Percentiles rank a stretch among this genome's conserved stretches.
These are phyloP conservation scores for Solanum verrucosum DNA, from an alignment of 257 asterid genomes.

Conservation along the genomic window DNA sequence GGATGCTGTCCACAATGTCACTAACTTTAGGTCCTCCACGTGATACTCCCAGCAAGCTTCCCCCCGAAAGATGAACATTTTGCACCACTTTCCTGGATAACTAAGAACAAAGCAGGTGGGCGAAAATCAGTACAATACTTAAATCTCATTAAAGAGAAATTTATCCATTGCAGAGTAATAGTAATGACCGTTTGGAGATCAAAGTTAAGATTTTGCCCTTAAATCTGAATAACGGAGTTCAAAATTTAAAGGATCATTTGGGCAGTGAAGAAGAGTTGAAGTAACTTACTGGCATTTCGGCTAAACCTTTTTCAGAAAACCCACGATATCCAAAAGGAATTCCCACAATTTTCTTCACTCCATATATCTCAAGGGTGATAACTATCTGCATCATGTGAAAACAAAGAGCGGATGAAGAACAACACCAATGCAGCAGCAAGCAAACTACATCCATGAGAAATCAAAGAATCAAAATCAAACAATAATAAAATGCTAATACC, in stretches of 20 bases:
- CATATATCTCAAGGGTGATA: conserved; percentile 85
- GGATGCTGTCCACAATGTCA: conserved; percentile 81
- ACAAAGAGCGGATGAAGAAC: neutral
- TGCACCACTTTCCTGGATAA: conserved; percentile 85
- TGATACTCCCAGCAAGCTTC: conserved; percentile 94
- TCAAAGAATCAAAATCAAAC: neutral
- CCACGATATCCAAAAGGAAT: conserved; percentile 98
- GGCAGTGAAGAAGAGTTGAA: neutral
- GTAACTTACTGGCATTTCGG: conserved; percentile 66
- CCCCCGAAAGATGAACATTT: conserved; percentile 93
- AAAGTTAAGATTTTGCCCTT: neutral
- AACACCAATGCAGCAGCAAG: neutral
- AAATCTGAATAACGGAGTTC: neutral
- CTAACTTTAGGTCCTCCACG: conserved; percentile 88
- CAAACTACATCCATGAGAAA: neutral
- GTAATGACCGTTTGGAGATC: neutral
- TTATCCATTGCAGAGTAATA: neutral
- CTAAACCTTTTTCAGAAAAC: conserved; percentile 50
- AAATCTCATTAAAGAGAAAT: neutral
- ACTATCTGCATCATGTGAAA: conserved; percentile 52
- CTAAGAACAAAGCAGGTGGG: conserved; percentile 23
- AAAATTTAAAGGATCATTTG: neutral
- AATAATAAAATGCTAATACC: conserved; percentile 26
- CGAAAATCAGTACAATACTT: neutral
- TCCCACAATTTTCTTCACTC: conserved; percentile 74